Conservation (phyloP, 2,329 filamentous ascomycete genomes). For the Aphanocladium album region DNA sequence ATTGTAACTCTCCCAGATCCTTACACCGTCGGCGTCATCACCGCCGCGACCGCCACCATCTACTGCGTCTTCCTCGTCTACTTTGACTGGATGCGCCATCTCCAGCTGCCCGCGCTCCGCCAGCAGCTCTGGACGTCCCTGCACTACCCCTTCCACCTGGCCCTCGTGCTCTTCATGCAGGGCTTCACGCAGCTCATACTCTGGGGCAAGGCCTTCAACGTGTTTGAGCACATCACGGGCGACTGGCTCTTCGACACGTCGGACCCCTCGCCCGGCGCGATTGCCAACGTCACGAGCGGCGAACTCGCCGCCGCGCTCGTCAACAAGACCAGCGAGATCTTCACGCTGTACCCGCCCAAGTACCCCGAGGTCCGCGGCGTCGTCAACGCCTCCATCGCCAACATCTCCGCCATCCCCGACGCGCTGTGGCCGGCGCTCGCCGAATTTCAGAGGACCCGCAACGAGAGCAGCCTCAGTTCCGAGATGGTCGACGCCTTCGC, state of each 20-base stretch:
- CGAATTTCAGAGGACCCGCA: slow-evolving; percentile 9
- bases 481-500: background rate
- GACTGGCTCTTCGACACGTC: slow-evolving; percentile 1
- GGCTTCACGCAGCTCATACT: slow-evolving; percentile 54
- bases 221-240: slow-evolving; percentile 18
- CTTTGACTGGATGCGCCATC: slow-evolving; percentile 61
- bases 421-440: slow-evolving; percentile 22
- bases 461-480: slow-evolving; percentile 7
- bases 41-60: slow-evolving; percentile 34
- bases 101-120: slow-evolving; percentile 50
- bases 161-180: slow-evolving; percentile 59
- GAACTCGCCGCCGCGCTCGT: slow-evolving; percentile 17
- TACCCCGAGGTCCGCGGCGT: slow-evolving; percentile 17
- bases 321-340: slow-evolving; percentile 19
- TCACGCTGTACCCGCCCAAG: slow-evolving; percentile 24
- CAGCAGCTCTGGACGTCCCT: slow-evolving; percentile 55
- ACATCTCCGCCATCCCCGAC: slow-evolving; percentile 24
- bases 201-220: slow-evolving; percentile 37
- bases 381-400: slow-evolving; percentile 22
- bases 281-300: slow-evolving; percentile 19
- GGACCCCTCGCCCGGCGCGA: slow-evolving; percentile 1
- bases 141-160: slow-evolving; percentile 60
- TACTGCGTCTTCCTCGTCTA: slow-evolving; percentile 44
- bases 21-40: slow-evolving; percentile 36
- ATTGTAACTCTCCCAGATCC: slow-evolving; percentile 22